These are phyloP conservation scores for Citrus maxima DNA, from an alignment of 345 rosid genomes.

Conservation along the genomic window DNA sequence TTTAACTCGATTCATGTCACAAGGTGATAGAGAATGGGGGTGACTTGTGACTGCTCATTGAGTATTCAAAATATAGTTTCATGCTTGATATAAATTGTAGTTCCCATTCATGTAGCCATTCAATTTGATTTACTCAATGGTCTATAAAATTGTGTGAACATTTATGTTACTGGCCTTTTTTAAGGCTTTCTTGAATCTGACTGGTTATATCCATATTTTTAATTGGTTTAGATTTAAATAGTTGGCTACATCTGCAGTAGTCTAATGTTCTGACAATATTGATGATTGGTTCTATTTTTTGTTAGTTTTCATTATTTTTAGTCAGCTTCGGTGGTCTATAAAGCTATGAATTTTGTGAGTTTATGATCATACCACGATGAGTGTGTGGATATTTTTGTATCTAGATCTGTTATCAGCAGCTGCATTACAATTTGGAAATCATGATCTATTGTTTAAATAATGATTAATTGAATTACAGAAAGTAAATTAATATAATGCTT, in stretches of 20 bases:
- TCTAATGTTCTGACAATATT: not conserved
- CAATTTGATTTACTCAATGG: not conserved
- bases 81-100: not conserved
- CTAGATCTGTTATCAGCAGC: not conserved
- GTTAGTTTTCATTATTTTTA: not conserved
- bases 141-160: not conserved
- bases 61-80: not conserved
- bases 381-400: not conserved
- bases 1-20: not conserved
- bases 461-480: not conserved
- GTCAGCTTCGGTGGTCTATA: not conserved
- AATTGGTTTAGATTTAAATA: not conserved
- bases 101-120: not conserved
- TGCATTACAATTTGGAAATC: not conserved
- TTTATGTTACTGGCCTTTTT: not conserved
- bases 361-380: not conserved
- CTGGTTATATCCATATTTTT: not conserved
- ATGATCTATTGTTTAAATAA: not conserved
- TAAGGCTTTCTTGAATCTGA: not conserved
- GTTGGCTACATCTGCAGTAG: not conserved
- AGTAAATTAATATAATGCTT: not conserved
- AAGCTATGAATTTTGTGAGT: not conserved
- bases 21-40: not conserved
- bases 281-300: not conserved
- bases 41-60: not conserved